Evolutionary conservation across 2,329 filamentous ascomycete species (phyloP).

Genomic region (Aspergillus pseudotamarii): DNA sequence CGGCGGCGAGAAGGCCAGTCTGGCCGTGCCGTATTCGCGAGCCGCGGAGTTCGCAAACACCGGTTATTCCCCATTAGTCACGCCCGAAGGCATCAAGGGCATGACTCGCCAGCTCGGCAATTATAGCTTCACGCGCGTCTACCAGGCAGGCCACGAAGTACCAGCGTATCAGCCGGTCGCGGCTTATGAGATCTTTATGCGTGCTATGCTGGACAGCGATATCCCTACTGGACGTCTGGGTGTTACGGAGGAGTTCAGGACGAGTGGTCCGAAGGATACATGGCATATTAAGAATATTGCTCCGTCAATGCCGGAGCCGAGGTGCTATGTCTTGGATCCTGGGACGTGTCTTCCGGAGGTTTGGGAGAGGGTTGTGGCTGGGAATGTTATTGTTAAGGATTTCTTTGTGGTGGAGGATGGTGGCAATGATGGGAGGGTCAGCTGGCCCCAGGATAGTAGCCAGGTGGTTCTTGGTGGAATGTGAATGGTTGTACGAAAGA

Average conservation of each 20-base stretch:
- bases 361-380: constrained; percentile 47
- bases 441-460: neutral
- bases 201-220: constrained; percentile 54
- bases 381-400: constrained; percentile 50
- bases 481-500: neutral
- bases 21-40: constrained; percentile 51
- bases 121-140: constrained; percentile 54
- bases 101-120: constrained; percentile 51
- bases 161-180: constrained; percentile 60
- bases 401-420: constrained; percentile 47
- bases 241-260: constrained; percentile 36
- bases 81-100: constrained; percentile 48
- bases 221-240: constrained; percentile 57
- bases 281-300: constrained; percentile 51
- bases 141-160: constrained; percentile 52
- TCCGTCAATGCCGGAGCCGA: constrained; percentile 41
- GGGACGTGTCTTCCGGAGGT: constrained; percentile 47
- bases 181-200: constrained; percentile 57
- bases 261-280: constrained; percentile 41
- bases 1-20: constrained; percentile 56
- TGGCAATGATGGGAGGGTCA: neutral
- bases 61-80: constrained; percentile 50
- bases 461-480: neutral
- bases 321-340: constrained; percentile 50
- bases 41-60: constrained; percentile 50